Evolutionary conservation across 2,329 filamentous ascomycete species (phyloP), one percentile per base, ranked within the genome.

Genomic region (Xylariaceae sp.): DNA sequence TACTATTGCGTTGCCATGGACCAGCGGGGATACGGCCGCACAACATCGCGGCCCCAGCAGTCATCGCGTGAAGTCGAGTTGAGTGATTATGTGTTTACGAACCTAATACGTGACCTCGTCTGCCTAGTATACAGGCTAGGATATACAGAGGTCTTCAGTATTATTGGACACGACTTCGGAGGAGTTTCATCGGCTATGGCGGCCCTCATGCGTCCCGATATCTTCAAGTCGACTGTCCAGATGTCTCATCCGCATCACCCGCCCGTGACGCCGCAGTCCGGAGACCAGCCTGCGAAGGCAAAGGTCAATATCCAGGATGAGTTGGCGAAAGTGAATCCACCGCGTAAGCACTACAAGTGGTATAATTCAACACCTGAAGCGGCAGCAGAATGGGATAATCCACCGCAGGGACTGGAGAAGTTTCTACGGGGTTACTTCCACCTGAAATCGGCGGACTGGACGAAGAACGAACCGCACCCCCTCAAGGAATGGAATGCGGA

Each of bases 301-400:
- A 59, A 62, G 39, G 53, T 60, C 31, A 75, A 83, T 54, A 76
- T 87, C n/a, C 79, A 84, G 54, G 70, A 72, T 26, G 78, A 78
- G 2, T 75, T 87, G 1, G 77, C 77, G 0, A 71, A 72, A 41
- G 73, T 84, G 1, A 67, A 74, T 1, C 74, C 78, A n/a, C 81
- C 83, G 0, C 66, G 81, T 6, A 87, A 87, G 65, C 84, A 87
- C 66, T 88, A 88, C 73, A 85, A 86, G 67, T 85, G 78, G 78
- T 87, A 84, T 67, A 84, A 84, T 62, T 79, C 80, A 2, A 77
- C 75, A 2, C 48, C 73, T 0, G 56, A 65, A 1, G 81, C 81
- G 1, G 76, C 80, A 56, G 73, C 75, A 55, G 79, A 81, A 2
- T 71, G 68, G 67, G 60, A 65, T 27, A 54, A 56, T 34, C 65